Evolutionary conservation across 2,329 filamentous ascomycete species (phyloP), one percentile per base, ranked within the genome.

Genomic region (Corynespora cassiicola): DNA sequence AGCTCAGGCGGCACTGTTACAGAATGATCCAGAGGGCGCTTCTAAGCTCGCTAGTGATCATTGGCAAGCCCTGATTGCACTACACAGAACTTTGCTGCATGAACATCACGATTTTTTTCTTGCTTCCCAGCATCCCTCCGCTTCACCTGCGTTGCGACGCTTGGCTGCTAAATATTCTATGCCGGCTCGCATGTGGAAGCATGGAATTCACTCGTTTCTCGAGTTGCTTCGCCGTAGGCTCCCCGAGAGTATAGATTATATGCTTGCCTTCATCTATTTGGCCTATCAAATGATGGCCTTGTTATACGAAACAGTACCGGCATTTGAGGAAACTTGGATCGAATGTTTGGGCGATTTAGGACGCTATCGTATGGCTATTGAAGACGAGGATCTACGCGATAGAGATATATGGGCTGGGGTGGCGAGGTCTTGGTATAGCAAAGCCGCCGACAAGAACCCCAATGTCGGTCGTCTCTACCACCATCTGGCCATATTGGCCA

Each of bases 101-200:
- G 89, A 95, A 44, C 74, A 77, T 39, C 73, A 77, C 48, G 74
- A 77, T 39, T 77, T 77, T 38, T 91, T 96, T 41, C 73, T 96
- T 1, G 91, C 91, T 0, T 88, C 83, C 0, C 90, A 96, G 52
- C 90, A 97, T 58, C 91, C 90, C 0, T 86, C 85, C 0, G 88
- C 90, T 0, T 87, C 79, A 16, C 76, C 77, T 0, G 81, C 85
- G 0, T 64, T 97, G 0, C 77, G 80, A 3, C 74, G 81, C 0
- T 67, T 96, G 0, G 86, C 90, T 0, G 78, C 79, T 0, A 94
- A 94, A 45, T 96, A 96, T 53, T 84, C 84, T 0, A 96, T 97
- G 89, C 91, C 92, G 0, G 90, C 88, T 0, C 76, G 92, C 0
- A 94, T 97, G 88, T 97, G 94, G 94, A 79, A 89, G 0, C 88